phyloP scores from a whole-genome alignment of 1,139 yeast genomes.

The Groenewaldozyma auringiensis region DNA sequence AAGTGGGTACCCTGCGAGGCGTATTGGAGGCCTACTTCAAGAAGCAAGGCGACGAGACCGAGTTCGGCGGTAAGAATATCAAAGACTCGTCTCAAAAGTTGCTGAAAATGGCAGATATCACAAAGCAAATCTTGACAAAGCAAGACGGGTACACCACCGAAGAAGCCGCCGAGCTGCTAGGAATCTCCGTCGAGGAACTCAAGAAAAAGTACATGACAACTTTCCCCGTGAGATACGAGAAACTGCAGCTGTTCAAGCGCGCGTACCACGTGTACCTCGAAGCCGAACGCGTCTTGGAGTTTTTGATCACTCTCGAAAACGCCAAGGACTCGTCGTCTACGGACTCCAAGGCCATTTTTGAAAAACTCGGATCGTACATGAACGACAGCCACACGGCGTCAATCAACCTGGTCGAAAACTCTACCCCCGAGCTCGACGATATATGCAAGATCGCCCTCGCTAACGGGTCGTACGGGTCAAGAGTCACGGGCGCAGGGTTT shows the following conservation, averaged over 20 bases:
- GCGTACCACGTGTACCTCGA: constrained; percentile 61
- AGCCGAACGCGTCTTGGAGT: constrained; percentile 50
- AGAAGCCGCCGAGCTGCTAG: constrained; percentile 43
- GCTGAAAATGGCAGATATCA: constrained; percentile 35
- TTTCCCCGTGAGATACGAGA: constrained; percentile 51
- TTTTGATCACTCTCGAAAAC: constrained; percentile 36
- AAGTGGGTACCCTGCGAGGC: constrained; percentile 59
- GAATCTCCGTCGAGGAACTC: constrained; percentile 40
- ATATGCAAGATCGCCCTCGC: constrained; percentile 47
- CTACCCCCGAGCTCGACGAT: constrained; percentile 46
- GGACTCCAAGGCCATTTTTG: constrained; percentile 13
- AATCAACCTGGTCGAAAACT: constrained; percentile 44
- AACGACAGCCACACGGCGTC: constrained; percentile 54
- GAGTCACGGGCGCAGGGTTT: constrained; percentile 79
- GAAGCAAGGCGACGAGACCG: constrained; percentile 28
- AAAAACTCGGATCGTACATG: constrained; percentile 47
- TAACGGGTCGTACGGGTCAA: constrained; percentile 57
- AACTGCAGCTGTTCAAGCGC: constrained; percentile 50
- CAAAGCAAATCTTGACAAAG: constrained; percentile 34
- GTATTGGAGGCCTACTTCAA: constrained; percentile 48
- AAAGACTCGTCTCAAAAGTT: constrained; percentile 39
- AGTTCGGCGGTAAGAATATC: constrained; percentile 44
- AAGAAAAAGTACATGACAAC: constrained; percentile 40
- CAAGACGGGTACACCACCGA: constrained; percentile 45
- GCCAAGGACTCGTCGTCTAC: constrained; percentile 1